Percentiles rank a stretch among this genome's conserved stretches.
These are phyloP conservation scores for Xylariaceae sp. DNA, from an alignment of 2,329 filamentous ascomycete genomes.

Conservation along the genomic window DNA sequence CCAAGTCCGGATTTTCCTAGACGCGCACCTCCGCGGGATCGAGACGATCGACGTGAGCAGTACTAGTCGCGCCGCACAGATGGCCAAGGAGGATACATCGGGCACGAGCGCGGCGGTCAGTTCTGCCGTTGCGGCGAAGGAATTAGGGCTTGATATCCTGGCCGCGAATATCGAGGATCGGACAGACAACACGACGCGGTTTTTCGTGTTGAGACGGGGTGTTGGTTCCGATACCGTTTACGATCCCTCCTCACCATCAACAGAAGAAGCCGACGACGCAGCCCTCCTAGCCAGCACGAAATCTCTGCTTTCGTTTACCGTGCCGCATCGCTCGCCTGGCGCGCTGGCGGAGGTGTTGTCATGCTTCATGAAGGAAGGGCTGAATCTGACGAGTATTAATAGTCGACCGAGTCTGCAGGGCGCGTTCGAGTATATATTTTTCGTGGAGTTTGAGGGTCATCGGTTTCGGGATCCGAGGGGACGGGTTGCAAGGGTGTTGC, in stretches of 20 bases:
- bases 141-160: slow-evolving; percentile 64
- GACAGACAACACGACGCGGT: slow-evolving; percentile 71
- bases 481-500: slow-evolving; percentile 56
- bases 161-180: slow-evolving; percentile 66
- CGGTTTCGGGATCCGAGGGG: slow-evolving; percentile 47
- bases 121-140: slow-evolving; percentile 64
- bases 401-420: slow-evolving; percentile 65
- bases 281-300: slow-evolving; percentile 44
- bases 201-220: slow-evolving; percentile 57
- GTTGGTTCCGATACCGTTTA: neutral
- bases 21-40: slow-evolving; percentile 61
- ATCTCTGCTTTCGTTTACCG: slow-evolving; percentile 75
- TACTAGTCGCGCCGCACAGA: slow-evolving; percentile 78
- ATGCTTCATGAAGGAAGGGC: slow-evolving; percentile 65
- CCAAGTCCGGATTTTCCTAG: slow-evolving; percentile 76
- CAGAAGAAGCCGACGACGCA: slow-evolving; percentile 8
- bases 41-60: slow-evolving; percentile 77
- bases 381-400: slow-evolving; percentile 90
- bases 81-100: slow-evolving; percentile 56
- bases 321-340: slow-evolving; percentile 72
- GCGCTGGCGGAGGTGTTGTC: slow-evolving; percentile 74
- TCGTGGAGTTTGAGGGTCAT: slow-evolving; percentile 79
- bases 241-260: neutral
- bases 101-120: slow-evolving; percentile 68
- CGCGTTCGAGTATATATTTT: slow-evolving; percentile 85